Percentiles rank a stretch among this genome's conserved stretches.
phyloP scores from a whole-genome alignment of 768 basidiomycete species.

The Russula sp. region DNA sequence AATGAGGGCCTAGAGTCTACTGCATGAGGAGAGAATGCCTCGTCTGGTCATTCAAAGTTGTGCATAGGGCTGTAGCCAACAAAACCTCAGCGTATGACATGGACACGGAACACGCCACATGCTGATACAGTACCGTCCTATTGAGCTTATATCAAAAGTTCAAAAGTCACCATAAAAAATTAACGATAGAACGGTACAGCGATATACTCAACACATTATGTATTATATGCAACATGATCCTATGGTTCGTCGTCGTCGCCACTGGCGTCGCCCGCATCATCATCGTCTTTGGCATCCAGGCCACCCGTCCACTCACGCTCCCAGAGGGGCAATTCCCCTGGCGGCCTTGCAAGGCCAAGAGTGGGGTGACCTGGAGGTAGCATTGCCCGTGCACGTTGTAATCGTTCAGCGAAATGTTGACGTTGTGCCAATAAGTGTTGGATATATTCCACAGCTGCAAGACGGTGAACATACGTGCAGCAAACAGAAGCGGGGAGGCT shows the following conservation, averaged over 20 bases:
- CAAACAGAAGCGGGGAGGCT: constrained; percentile 39
- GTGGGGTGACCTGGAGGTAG: constrained; percentile 64
- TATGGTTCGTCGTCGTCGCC: constrained; percentile 31
- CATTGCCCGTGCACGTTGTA: constrained; percentile 54
- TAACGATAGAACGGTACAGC: constrained; percentile 28
- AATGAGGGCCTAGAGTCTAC: background rate
- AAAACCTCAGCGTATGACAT: constrained; percentile 7
- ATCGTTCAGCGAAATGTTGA: constrained; percentile 52
- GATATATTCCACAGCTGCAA: constrained; percentile 81
- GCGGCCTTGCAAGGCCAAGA: constrained; percentile 36
- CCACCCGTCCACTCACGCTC: constrained; percentile 85
- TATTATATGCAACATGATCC: constrained; percentile 25
- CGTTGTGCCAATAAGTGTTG: constrained; percentile 62
- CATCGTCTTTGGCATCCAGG: constrained; percentile 36
- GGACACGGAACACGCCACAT: background rate
- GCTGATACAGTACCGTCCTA: constrained; percentile 1
- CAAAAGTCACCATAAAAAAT: constrained; percentile 19
- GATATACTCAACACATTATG: constrained; percentile 28
- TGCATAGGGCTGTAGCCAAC: background rate
- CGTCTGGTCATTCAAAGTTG: constrained; percentile 14
- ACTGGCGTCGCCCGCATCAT: constrained; percentile 23
- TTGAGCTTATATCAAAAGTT: constrained; percentile 12
- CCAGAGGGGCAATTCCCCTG: constrained; percentile 54
- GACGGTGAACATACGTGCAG: constrained; percentile 17
- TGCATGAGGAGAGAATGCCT: background rate